Base-by-base conservation (phyloP, 73 alveolate species). In the Paramecium bursaria region DNA sequence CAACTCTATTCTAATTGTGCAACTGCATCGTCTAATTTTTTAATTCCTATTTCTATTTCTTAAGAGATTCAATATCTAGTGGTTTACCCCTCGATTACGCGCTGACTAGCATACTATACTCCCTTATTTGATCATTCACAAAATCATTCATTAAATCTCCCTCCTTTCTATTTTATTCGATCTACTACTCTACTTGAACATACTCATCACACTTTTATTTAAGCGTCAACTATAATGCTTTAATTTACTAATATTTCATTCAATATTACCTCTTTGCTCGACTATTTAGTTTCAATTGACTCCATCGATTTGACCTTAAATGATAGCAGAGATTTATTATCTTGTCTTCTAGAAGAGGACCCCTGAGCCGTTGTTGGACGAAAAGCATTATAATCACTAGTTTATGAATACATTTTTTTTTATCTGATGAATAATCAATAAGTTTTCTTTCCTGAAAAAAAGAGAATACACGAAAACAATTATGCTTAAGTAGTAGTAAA, bases 71-170 rank as follows among this genome's bases (percentile, higher is more conserved):
- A 9, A 67, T 67, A 35, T 1, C 44, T 17, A 33, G 22, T 6
- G n/a, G 0, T 67, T 27, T 10, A 25, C 17, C 44, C 7, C 6
- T 67, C 57, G 4, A 39, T 42, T 14, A 35, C 82, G 53, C 9
- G 35, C 82, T 42, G 44, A 42, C 44, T 33, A 30, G n/a, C 6
- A 67, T 21, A 35, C 47, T 19, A 21, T 67, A 67, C 11, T 67
- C 82, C 13, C 44, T 67, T 11, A 67, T 67, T 1, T 25, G 23
- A 67, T 67, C 82, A 6, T 67, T 47, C 6, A 67, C 82, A 67
- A 25, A 67, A 67, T 67, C 82, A 31, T 33, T 67, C 55, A 35
- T 33, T 27, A 25, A 44, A 67, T 67, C 82, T 67, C 82, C 82
- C 44, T 67, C 82, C 25, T 67, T 67, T 67, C 21, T 67, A 5